Conservation (phyloP, 306 rosid genomes). For the Lablab purpureus region DNA sequence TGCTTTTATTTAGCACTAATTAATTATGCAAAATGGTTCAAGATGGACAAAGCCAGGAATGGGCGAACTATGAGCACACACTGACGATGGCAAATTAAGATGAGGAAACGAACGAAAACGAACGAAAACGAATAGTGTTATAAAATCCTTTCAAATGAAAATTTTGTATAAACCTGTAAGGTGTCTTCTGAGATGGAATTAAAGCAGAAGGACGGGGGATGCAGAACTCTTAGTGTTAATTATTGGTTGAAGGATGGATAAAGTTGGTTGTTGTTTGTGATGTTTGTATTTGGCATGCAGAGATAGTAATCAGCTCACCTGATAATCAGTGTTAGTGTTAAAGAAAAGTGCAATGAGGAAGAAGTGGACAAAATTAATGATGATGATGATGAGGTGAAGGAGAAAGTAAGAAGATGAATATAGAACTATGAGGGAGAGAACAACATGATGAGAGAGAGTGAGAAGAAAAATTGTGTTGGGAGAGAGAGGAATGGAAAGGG, state of each 20-base stretch:
- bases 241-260: not conserved
- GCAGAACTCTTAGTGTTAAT: not conserved
- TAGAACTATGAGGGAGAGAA: slow-evolving; percentile 42
- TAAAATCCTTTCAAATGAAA: not conserved
- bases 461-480: slow-evolving; percentile 48
- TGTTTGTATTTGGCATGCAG: slow-evolving; percentile 18
- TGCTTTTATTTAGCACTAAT: not conserved
- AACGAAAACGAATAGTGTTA: not conserved
- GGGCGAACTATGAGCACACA: not conserved
- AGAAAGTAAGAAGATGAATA: slow-evolving; percentile 39
- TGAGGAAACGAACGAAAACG: not conserved
- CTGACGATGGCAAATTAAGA: not conserved
- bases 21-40: not conserved
- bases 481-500: slow-evolving; percentile 43
- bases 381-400: slow-evolving; percentile 41
- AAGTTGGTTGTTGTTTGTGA: not conserved
- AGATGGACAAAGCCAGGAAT: no score
- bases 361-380: slow-evolving; percentile 37
- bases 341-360: slow-evolving; percentile 26
- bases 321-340: slow-evolving; percentile 21
- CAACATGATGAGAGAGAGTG: slow-evolving; percentile 32
- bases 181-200: not conserved
- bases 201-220: not conserved
- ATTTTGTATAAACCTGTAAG: not conserved
- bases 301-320: slow-evolving; percentile 7